Percentiles rank a stretch among this genome's conserved stretches.
Conservation (phyloP, 306 rosid species). For the Lathyrus oleraceus region DNA sequence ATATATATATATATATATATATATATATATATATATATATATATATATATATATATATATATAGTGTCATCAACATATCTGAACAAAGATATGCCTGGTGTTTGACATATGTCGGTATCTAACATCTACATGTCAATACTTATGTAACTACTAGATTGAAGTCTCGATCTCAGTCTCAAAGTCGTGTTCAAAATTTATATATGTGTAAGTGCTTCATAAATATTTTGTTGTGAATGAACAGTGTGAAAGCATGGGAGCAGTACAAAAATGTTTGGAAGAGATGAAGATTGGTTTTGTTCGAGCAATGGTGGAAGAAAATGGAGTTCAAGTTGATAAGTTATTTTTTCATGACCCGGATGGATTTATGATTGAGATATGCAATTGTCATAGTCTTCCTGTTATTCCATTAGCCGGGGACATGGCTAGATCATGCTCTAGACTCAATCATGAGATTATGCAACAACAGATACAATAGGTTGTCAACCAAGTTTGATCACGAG, state of each 20-base stretch:
- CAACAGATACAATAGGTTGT: slow-evolving; percentile 34
- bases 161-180: too few relatives aligned
- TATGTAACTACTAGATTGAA: too few relatives aligned
- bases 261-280: slow-evolving; percentile 85
- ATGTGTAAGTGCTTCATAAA: not conserved
- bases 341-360: slow-evolving; percentile 98
- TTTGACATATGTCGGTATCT: not conserved
- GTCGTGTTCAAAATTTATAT: too few relatives aligned
- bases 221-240: slow-evolving; percentile 16
- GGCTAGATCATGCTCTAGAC: slow-evolving; percentile 39
- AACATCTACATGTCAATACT: too few relatives aligned
- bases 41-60: not conserved
- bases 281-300: slow-evolving; percentile 62
- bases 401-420: slow-evolving; percentile 54
- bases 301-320: slow-evolving; percentile 79
- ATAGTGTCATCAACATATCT: too few relatives aligned
- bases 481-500: slow-evolving; percentile 2
- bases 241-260: slow-evolving; percentile 95
- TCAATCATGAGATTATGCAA: slow-evolving; percentile 35
- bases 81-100: too few relatives aligned
- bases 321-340: slow-evolving; percentile 72
- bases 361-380: slow-evolving; percentile 93
- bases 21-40: not conserved
- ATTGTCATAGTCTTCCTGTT: slow-evolving; percentile 85
- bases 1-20: too few relatives aligned